Evolutionary conservation across 2,329 filamentous ascomycete genomes (phyloP).

Genomic region (Trichophyton equinum): DNA sequence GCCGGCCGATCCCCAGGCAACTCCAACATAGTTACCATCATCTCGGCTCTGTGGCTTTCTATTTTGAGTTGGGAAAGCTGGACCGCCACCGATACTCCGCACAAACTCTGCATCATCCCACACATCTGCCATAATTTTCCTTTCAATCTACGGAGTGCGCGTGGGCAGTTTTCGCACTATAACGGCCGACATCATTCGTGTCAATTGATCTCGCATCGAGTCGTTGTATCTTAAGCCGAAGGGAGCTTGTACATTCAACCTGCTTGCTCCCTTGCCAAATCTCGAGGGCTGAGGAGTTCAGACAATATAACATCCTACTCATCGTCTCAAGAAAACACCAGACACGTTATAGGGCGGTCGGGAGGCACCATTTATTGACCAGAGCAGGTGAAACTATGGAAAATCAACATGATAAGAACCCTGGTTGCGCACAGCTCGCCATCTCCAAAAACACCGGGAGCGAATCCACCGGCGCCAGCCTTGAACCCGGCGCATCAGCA

Average conservation of each 20-base stretch:
- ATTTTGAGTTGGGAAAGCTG: background rate
- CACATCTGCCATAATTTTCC: background rate
- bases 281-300: background rate
- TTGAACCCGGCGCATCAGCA: conserved; percentile 9
- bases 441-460: background rate
- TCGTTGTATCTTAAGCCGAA: background rate
- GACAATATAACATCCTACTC: background rate
- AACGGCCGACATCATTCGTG: background rate
- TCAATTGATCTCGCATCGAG: background rate
- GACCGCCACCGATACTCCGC: background rate
- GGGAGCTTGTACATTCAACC: background rate
- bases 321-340: background rate
- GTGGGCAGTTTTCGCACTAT: background rate
- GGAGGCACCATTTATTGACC: background rate
- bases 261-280: background rate
- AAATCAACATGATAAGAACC: background rate
- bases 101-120: background rate
- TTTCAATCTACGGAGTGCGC: too few relatives aligned
- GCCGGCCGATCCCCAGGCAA: too few relatives aligned
- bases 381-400: background rate
- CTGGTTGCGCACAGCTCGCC: background rate
- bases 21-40: background rate
- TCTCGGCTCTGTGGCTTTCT: background rate
- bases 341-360: background rate
- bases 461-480: conserved; percentile 1